Base-by-base conservation (phyloP, 2,329 filamentous ascomycete genomes). In the Epichloe gansuensis region DNA sequence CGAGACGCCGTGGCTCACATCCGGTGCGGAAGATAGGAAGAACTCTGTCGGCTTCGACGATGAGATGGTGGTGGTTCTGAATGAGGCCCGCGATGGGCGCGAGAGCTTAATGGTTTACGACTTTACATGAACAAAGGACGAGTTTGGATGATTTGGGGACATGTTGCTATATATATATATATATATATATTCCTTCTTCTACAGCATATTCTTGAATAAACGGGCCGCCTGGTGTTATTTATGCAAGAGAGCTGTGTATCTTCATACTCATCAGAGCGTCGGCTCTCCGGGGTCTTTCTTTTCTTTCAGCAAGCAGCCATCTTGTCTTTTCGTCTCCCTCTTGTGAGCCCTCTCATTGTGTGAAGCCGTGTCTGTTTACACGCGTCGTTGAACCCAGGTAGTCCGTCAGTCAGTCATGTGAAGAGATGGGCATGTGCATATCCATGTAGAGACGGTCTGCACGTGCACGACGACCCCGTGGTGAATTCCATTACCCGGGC, bases 1-100 rank as follows among this genome's bases (percentile, higher is more conserved):
- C 28, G 28, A n/a, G 9, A 31, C 39, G 8, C n/a, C 52, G 5
- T 11, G 35, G 8, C 50, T 50, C 13, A 38, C 46, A 11, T 50
- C 41, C 25, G 61, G 64, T 41, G 71, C 70, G 65, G 72, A 77
- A 38, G 74, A 75, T 54, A 66, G 69, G 48, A 70, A 74, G 54
- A 78, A 78, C 50, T 91, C 86, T 80, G 82, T 95, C 8, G 88
- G 88, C 0, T 95, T 95, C 61, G 89, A 95, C 62, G 88, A 95
- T 44, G 88, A 95, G 67, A 89, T 89, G 70, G 86, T 95, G n/a
- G 83, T 95, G 56, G 81, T 95, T 43, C 73, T 95, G 49, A 84
- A 87, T 58, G 86, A 91, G 68, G 78, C 80, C 57, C 67, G 71
- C 28, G 72, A 78, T 28, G 86, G 86, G 1, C 76, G 77, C 41